phyloP scores from a whole-genome alignment of 495 filamentous ascomycete genomes.

The Aspergillus biplanus region DNA sequence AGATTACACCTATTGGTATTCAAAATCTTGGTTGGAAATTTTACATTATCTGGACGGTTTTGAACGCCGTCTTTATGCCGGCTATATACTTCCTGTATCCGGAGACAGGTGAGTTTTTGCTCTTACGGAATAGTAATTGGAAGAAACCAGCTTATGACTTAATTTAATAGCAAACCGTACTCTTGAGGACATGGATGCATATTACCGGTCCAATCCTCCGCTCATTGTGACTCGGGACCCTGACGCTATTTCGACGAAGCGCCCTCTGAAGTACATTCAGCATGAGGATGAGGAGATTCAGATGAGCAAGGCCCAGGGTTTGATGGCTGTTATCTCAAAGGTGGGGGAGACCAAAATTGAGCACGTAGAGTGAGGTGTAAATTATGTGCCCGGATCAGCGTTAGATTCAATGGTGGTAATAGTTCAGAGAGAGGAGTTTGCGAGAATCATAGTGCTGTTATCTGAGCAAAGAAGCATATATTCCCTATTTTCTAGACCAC shows the following conservation, averaged over 20 bases:
- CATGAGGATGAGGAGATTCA: conserved; percentile 33
- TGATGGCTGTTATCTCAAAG: too few species aligned
- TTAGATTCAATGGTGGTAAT: too few species aligned
- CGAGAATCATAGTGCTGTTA: too few species aligned
- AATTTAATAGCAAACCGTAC: conserved; percentile 40
- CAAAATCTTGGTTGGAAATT: conserved; percentile 58
- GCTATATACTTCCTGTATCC: conserved; percentile 68
- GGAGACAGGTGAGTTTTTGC: conserved; percentile 49
- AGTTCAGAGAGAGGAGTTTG: too few species aligned
- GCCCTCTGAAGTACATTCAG: conserved; percentile 36
- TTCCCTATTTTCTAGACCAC: too few species aligned
- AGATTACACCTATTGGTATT: conserved; percentile 64
- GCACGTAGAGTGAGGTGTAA: too few species aligned
- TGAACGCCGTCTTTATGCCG: conserved; percentile 61
- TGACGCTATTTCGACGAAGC: conserved; percentile 30
- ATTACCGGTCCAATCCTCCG: conserved; percentile 47
- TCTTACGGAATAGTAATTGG: background rate
- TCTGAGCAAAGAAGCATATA: too few species aligned
- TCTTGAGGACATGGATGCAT: conserved; percentile 49
- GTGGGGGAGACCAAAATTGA: too few species aligned
- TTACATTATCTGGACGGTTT: conserved; percentile 64
- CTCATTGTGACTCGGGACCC: conserved; percentile 45
- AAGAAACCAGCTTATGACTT: conserved; percentile 17
- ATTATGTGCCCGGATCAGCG: too few species aligned
- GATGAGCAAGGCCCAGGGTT: conserved; percentile 5